Conservation (phyloP, 306 rosid genomes). For the Vicia faba region DNA sequence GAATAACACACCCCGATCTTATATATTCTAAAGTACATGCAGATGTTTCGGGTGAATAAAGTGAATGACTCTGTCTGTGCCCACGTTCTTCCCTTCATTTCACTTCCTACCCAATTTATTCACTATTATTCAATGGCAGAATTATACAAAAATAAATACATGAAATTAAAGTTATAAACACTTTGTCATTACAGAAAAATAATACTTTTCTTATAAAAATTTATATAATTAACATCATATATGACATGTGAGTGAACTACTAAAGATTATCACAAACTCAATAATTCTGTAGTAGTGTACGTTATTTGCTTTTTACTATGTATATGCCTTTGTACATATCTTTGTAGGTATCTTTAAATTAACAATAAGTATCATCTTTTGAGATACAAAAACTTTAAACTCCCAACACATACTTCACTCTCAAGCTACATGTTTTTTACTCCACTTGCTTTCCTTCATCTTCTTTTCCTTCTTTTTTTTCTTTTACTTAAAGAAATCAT, state of each 20-base stretch:
- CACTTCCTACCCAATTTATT: background rate
- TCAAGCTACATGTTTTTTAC: constrained; percentile 67
- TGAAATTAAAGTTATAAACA: constrained; percentile 15
- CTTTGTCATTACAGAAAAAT: background rate
- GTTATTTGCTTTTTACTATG: constrained; percentile 25
- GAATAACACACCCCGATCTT: constrained; percentile 53
- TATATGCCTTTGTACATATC: constrained; percentile 29
- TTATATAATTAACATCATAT: background rate
- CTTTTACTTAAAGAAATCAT: constrained; percentile 45
- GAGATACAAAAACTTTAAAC: constrained; percentile 42
- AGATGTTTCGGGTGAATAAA: constrained; percentile 53
- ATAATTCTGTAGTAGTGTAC: constrained; percentile 13
- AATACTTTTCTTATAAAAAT: background rate
- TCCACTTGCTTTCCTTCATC: constrained; percentile 48
- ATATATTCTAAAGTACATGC: constrained; percentile 22
- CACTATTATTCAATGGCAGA: no score
- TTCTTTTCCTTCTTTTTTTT: constrained; percentile 45
- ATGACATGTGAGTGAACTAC: constrained; percentile 33
- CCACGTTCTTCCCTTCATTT: constrained; percentile 40
- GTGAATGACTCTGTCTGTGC: constrained; percentile 35
- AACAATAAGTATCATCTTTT: constrained; percentile 51
- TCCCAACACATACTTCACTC: constrained; percentile 55
- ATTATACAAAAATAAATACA: background rate
- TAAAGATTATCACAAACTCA: constrained; percentile 32
- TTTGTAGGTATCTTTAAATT: constrained; percentile 41